Conservation (phyloP, 2,329 filamentous ascomycete species). For the Ceratocystis papillata region DNA sequence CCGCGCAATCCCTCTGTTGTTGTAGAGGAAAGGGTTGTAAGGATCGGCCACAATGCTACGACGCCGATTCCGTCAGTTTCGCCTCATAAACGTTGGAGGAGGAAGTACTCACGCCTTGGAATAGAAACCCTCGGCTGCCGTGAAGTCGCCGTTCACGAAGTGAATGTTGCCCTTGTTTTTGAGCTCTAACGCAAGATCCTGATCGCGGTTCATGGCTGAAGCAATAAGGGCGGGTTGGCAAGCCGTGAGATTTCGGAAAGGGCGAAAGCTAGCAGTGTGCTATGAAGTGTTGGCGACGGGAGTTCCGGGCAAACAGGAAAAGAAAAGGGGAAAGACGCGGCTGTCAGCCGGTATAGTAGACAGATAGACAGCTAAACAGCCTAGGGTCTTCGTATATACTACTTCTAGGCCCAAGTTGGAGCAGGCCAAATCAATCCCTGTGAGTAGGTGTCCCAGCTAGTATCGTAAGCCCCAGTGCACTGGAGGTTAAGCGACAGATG, state of each 20-base stretch:
- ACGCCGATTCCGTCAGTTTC: not conserved
- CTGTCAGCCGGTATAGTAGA: not conserved
- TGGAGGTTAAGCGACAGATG: not conserved
- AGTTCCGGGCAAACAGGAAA: not conserved
- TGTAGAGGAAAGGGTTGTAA: slow-evolving; percentile 68
- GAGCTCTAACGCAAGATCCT: slow-evolving; percentile 33
- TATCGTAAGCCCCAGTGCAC: not conserved
- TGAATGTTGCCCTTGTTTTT: slow-evolving; percentile 53
- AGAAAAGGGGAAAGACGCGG: not conserved
- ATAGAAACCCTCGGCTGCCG: slow-evolving; percentile 57
- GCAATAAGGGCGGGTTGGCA: not conserved
- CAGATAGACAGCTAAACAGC: not conserved
- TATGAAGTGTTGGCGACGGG: too few species aligned
- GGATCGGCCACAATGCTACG: slow-evolving; percentile 65
- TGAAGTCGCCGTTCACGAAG: slow-evolving; percentile 56
- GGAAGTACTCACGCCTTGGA: slow-evolving; percentile 51
- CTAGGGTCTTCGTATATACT: not conserved
- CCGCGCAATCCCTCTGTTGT: slow-evolving; percentile 77
- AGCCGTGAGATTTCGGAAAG: not conserved
- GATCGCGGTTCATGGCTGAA: slow-evolving; percentile 1
- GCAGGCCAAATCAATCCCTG: not conserved
- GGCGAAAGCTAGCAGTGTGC: too few species aligned
- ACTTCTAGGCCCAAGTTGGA: not conserved
- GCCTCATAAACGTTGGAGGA: not conserved
- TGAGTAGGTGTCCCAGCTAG: not conserved